Base-by-base conservation (phyloP, 2,329 filamentous ascomycete species). In the Thyridium curvatum region DNA sequence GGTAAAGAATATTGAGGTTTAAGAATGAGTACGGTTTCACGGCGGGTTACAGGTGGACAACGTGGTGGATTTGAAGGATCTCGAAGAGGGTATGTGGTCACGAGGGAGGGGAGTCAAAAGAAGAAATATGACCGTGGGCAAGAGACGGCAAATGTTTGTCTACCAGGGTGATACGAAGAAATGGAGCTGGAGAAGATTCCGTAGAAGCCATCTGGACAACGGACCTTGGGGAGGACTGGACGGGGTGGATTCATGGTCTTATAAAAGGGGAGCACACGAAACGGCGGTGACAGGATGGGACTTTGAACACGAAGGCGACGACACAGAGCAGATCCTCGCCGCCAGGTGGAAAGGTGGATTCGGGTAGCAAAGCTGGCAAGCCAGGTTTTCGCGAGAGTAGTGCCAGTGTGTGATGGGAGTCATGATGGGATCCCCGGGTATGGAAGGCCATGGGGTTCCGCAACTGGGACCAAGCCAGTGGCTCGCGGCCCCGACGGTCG, bases 221-320 rank as follows among this genome's bases (percentile, higher is more conserved):
- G 17, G 28, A n/a, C 12, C 5, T 18, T n/a, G 13, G 16, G 18
- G 28, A 31, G 21, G 26, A 30, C 17, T 16, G 32, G 32, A 15
- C 28, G 18, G 16, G 34, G 18, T 17, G 18, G 14, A 37, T n/a
- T 26, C 21, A 26, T 37, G 28, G 15, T 37, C 17, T 30, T 30
- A 30, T 30, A 37, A 15, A 30, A 26, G 21, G 21, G 21, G 21
- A 26, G 21, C 6, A 36, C 26, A 31, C 34, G 31, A 39, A 39
- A 39, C 31, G 21, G 37, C 37, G 37, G 37, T 39, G 31, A 39
- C 37, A 39, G 30, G 37, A 34, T 34, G 37, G 37, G 35, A 31
- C 35, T 30, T n/a, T 37, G 35, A 26, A 37, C 35, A 37, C 35
- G 35, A 31, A 30, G 28, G 35, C 35, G 17, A 26, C 21, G 21